phyloP scores from a whole-genome alignment of 1,284 basidiomycete genomes.

The Waitea zeae region DNA sequence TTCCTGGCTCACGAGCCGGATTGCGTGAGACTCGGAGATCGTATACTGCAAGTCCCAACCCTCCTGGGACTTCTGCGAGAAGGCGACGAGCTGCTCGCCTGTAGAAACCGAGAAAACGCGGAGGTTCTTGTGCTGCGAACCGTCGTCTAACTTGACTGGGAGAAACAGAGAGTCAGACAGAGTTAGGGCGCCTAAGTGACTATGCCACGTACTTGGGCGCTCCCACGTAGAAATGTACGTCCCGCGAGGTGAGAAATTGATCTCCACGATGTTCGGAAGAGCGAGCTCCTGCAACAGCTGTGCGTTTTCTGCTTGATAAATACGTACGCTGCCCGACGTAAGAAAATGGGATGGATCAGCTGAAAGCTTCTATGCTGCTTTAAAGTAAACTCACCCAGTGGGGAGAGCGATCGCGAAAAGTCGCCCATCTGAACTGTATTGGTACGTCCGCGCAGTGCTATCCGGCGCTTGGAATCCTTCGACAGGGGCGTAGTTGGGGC shows the following conservation, averaged over 20 bases:
- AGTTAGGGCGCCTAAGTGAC: constrained; percentile 6
- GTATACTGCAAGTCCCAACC: constrained; percentile 88
- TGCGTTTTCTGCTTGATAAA: constrained; percentile 63
- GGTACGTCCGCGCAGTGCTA: constrained; percentile 54
- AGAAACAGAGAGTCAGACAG: constrained; percentile 4
- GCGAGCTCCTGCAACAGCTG: constrained; percentile 53
- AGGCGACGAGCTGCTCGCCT: constrained; percentile 65
- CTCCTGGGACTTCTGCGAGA: constrained; percentile 73
- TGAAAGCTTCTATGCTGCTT: not conserved
- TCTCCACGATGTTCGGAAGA: constrained; percentile 62
- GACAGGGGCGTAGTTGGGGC: constrained; percentile 59
- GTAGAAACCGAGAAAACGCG: constrained; percentile 72
- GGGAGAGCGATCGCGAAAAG: constrained; percentile 76
- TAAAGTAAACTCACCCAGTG: constrained; percentile 29
- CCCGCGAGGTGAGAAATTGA: constrained; percentile 85
- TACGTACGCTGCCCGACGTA: constrained; percentile 52
- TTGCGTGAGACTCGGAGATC: constrained; percentile 75
- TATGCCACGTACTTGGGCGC: constrained; percentile 38
- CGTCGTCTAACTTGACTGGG: constrained; percentile 63
- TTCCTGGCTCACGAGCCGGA: constrained; percentile 73
- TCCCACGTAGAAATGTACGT: constrained; percentile 93
- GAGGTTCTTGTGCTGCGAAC: constrained; percentile 75
- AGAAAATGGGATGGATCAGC: constrained; percentile 3
- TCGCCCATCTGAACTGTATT: constrained; percentile 80
- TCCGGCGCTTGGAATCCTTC: constrained; percentile 54